Evolutionary conservation across 2,329 filamentous ascomycete species (phyloP).

Genomic region (Xylaria sp.): DNA sequence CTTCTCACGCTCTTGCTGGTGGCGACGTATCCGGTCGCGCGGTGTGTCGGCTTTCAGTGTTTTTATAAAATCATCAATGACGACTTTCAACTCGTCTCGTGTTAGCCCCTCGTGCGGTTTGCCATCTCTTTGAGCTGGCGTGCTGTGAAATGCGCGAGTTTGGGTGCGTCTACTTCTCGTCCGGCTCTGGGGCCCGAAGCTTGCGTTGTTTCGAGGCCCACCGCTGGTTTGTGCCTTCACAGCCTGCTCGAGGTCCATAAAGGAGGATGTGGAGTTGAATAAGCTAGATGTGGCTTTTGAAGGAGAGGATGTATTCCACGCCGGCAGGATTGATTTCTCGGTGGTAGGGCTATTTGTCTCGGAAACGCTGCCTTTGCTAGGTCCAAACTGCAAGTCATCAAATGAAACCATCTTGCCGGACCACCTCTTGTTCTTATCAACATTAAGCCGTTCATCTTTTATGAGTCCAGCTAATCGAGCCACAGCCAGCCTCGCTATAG

Average conservation of each 20-base stretch:
- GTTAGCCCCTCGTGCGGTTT: not conserved
- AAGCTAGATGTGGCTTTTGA: not conserved
- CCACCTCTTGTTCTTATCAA: conserved; percentile 51
- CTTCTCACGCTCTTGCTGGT: conserved; percentile 30
- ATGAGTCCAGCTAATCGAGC: conserved; percentile 47
- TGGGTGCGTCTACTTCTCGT: conserved; percentile 1
- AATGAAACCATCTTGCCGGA: conserved; percentile 51
- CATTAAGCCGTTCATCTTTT: conserved; percentile 41
- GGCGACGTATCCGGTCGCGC: conserved; percentile 30
- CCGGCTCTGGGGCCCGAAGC: conserved; percentile 2
- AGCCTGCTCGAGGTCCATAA: conserved; percentile 34
- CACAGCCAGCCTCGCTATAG: conserved; percentile 46
- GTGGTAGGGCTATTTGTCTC: not conserved
- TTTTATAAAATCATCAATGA: conserved; percentile 39
- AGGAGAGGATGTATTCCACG: not conserved
- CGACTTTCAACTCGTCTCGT: conserved; percentile 25
- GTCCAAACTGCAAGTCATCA: conserved; percentile 47
- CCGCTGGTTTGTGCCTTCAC: conserved; percentile 10
- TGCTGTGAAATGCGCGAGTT: conserved; percentile 27
- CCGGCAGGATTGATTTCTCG: not conserved
- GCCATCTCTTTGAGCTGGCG: not conserved
- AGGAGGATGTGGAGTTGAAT: conserved; percentile 9
- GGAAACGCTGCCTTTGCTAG: conserved; percentile 8
- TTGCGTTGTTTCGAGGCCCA: not conserved
- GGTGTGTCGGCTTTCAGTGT: conserved; percentile 26